These are phyloP conservation scores for Lignosus rhinocerotis DNA, from an alignment of 1,284 basidiomycete genomes.

Conservation along the genomic window DNA sequence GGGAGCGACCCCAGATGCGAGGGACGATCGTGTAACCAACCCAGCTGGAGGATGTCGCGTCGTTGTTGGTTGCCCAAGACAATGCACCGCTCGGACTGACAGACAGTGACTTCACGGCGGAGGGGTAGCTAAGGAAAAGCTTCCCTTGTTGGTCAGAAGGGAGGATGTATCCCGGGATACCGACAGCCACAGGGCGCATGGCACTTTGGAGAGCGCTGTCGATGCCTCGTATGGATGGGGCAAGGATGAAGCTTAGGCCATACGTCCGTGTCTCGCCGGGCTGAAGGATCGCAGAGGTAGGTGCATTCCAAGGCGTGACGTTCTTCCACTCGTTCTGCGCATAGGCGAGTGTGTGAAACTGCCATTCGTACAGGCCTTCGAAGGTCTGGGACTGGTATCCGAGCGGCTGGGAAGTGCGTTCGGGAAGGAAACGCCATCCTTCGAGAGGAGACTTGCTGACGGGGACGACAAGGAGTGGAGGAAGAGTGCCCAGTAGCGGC, in stretches of 20 bases:
- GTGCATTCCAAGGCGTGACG: slow-evolving; percentile 56
- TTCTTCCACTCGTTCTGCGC: slow-evolving; percentile 56
- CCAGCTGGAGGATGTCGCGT: slow-evolving; percentile 45
- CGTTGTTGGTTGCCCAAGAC: slow-evolving; percentile 45
- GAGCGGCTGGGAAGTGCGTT: slow-evolving; percentile 45
- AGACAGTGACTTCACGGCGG: slow-evolving; percentile 42
- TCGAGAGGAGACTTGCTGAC: slow-evolving; percentile 53
- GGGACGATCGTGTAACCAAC: slow-evolving; percentile 51
- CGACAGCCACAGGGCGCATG: slow-evolving; percentile 50
- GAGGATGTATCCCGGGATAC: slow-evolving; percentile 56
- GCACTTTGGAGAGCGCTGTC: slow-evolving; percentile 45
- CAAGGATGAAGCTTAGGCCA: slow-evolving; percentile 52
- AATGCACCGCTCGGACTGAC: slow-evolving; percentile 52
- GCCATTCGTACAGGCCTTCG: slow-evolving; percentile 61
- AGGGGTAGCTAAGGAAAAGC: slow-evolving; percentile 50
- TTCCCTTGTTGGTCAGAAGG: slow-evolving; percentile 51
- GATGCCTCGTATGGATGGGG: slow-evolving; percentile 51
- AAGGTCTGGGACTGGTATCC: slow-evolving; percentile 63
- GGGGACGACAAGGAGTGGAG: slow-evolving; percentile 52
- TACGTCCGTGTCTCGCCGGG: slow-evolving; percentile 53
- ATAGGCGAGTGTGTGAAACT: slow-evolving; percentile 60
- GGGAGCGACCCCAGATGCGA: slow-evolving; percentile 49
- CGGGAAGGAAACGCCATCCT: slow-evolving; percentile 59
- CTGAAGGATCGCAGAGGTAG: slow-evolving; percentile 50
- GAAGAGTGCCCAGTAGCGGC: slow-evolving; percentile 54